Conservation (phyloP, 2,329 filamentous ascomycete genomes). For the Didymella segeticola region DNA sequence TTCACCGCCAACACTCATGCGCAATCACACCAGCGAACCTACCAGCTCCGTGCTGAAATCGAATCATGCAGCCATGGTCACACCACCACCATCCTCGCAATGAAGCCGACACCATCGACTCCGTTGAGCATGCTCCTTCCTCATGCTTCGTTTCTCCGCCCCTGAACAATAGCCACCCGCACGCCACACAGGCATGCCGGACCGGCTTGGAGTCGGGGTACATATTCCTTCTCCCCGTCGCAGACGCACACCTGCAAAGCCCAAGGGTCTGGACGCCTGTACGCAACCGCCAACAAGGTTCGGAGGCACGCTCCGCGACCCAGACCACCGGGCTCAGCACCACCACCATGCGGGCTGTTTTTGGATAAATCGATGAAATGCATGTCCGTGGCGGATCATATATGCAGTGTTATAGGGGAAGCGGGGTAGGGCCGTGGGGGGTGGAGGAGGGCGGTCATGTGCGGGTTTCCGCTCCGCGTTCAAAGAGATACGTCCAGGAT, state of each 20-base stretch:
- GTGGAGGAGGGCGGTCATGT: slow-evolving; percentile 7
- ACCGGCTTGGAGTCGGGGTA: slow-evolving; percentile 10
- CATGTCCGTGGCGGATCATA: slow-evolving; percentile 15
- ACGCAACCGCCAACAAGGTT: slow-evolving; percentile 22
- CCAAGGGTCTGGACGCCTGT: slow-evolving; percentile 19
- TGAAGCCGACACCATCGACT: slow-evolving; percentile 6
- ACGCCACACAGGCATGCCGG: slow-evolving; percentile 14
- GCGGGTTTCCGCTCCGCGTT: slow-evolving; percentile 14
- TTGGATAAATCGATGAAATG: slow-evolving; percentile 19
- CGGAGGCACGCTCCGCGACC: slow-evolving; percentile 32
- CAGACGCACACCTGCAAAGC: slow-evolving; percentile 27
- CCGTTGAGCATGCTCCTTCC: slow-evolving; percentile 10
- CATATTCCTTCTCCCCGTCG: not conserved
- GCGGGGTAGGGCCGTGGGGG: slow-evolving; percentile 17
- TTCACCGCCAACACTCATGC: slow-evolving; percentile 14
- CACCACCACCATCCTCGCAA: slow-evolving; percentile 11
- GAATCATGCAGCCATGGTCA: slow-evolving; percentile 17
- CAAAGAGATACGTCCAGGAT: slow-evolving; percentile 1
- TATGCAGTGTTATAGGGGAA: slow-evolving; percentile 12
- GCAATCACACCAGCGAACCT: slow-evolving; percentile 26
- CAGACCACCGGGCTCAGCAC: slow-evolving; percentile 28
- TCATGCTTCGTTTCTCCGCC: not conserved
- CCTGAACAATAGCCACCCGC: slow-evolving; percentile 2
- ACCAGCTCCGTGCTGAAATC: slow-evolving; percentile 2
- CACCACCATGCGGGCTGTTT: slow-evolving; percentile 24